phyloP scores from a whole-genome alignment of 768 basidiomycete genomes.

The Inosperma sp. region DNA sequence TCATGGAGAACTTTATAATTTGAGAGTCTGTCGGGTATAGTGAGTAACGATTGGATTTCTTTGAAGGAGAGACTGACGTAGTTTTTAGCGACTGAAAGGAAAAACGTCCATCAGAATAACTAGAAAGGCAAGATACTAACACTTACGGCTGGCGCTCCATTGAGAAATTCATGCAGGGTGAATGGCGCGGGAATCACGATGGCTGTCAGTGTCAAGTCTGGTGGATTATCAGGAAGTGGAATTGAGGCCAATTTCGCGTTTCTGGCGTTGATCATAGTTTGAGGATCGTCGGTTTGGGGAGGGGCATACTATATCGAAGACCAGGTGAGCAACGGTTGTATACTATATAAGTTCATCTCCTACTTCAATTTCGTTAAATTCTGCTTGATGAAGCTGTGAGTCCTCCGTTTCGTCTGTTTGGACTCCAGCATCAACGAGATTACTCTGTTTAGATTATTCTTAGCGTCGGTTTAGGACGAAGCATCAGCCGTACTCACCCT shows the following conservation, averaged over 20 bases:
- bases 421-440: constrained; percentile 10
- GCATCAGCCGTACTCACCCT: constrained; percentile 24
- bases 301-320: constrained; percentile 19
- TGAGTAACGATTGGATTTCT: background rate
- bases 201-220: constrained; percentile 63
- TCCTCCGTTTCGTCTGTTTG: constrained; percentile 10
- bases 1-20: constrained; percentile 67
- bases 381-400: background rate
- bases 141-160: constrained; percentile 53
- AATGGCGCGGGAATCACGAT: constrained; percentile 61
- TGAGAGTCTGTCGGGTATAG: constrained; percentile 42
- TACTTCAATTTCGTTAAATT: constrained; percentile 11
- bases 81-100: constrained; percentile 47
- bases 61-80: constrained; percentile 40
- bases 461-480: background rate
- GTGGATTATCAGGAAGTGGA: constrained; percentile 59
- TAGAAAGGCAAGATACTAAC: background rate
- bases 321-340: background rate
- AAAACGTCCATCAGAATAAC: background rate
- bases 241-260: constrained; percentile 53
- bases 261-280: constrained; percentile 48
- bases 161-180: constrained; percentile 67
- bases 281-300: constrained; percentile 32
- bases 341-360: background rate
- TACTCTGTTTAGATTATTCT: background rate